Evolutionary conservation across 306 rosid species (phyloP).

Genomic region (Geum urbanum): DNA sequence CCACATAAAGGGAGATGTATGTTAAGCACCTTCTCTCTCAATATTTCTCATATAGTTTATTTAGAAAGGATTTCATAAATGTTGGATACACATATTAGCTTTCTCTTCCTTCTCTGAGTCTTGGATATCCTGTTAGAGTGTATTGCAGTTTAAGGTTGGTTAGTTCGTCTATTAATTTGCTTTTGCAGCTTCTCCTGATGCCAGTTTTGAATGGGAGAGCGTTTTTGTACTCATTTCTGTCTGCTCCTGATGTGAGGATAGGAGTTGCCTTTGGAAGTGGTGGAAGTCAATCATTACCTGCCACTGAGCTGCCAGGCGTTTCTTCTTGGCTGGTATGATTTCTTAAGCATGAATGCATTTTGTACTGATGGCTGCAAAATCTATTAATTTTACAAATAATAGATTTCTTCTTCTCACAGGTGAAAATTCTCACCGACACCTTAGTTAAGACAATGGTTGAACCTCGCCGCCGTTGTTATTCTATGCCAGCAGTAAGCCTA

Average conservation of each 20-base stretch:
- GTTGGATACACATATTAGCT: not conserved
- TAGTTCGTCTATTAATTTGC: constrained; percentile 27
- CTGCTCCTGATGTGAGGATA: constrained; percentile 82
- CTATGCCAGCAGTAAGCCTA: constrained; percentile 73
- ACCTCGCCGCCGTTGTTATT: constrained; percentile 84
- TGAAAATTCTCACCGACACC: constrained; percentile 68
- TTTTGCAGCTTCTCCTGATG: constrained; percentile 63
- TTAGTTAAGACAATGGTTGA: constrained; percentile 92
- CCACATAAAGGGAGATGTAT: constrained; percentile 94
- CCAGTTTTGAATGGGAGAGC: constrained; percentile 85
- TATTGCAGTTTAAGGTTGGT: constrained; percentile 10
- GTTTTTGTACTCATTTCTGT: constrained; percentile 71
- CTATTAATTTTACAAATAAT: constrained; percentile 14
- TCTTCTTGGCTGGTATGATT: constrained; percentile 86
- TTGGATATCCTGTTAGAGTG: not conserved
- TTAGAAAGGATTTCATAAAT: not conserved
- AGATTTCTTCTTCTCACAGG: constrained; percentile 40
- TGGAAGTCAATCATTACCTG: constrained; percentile 92
- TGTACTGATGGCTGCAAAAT: not conserved
- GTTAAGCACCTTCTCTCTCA: constrained; percentile 34
- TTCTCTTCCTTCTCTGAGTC: not conserved
- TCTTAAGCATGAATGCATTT: constrained; percentile 13
- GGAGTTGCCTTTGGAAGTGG: constrained; percentile 98
- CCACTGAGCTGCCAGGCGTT: constrained; percentile 91
- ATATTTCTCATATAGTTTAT: constrained; percentile 6